Conservation (phyloP, 202 grass and related monocot species). For the Panicum hallii region DNA sequence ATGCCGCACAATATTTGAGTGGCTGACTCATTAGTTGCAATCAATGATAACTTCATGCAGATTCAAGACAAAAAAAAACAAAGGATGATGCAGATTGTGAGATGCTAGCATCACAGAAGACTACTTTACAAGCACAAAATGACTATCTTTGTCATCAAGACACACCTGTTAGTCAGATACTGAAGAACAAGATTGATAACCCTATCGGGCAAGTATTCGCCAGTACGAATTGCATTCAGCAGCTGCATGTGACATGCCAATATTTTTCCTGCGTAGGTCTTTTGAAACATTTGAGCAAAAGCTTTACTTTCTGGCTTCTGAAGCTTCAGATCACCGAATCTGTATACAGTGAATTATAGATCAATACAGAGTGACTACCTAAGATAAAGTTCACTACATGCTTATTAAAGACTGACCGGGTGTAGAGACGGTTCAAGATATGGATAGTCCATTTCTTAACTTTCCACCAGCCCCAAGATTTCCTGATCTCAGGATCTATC, state of each 20-base stretch:
- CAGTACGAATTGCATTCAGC: conserved; percentile 83
- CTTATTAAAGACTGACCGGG: conserved; percentile 61
- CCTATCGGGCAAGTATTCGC: conserved; percentile 92
- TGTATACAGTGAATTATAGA: conserved; percentile 36
- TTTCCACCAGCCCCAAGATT: conserved; percentile 99
- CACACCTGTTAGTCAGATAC: conserved; percentile 91
- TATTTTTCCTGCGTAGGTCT: conserved; percentile 89
- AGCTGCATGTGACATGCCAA: conserved; percentile 82
- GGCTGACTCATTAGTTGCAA: not conserved
- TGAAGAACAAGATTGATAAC: conserved; percentile 97
- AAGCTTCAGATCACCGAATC: conserved; percentile 96
- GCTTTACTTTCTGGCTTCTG: conserved; percentile 90
- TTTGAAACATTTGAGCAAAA: conserved; percentile 97
- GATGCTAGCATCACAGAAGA: not conserved
- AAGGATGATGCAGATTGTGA: not conserved
- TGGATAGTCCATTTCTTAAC: conserved; percentile 98
- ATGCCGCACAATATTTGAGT: not conserved
- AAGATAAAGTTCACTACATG: conserved; percentile 18
- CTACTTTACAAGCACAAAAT: conserved; percentile 24
- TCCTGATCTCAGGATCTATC: conserved; percentile 74
- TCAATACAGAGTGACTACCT: conserved; percentile 32
- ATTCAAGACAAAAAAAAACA: conserved; percentile 1
- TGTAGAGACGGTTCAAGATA: conserved; percentile 94
- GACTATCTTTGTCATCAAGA: conserved; percentile 1
- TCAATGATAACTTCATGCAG: not conserved